Evolutionary conservation across 139 green algal genomes (phyloP), one percentile per base, ranked within the genome.

Genomic region (Astrephomene gubernaculifera): DNA sequence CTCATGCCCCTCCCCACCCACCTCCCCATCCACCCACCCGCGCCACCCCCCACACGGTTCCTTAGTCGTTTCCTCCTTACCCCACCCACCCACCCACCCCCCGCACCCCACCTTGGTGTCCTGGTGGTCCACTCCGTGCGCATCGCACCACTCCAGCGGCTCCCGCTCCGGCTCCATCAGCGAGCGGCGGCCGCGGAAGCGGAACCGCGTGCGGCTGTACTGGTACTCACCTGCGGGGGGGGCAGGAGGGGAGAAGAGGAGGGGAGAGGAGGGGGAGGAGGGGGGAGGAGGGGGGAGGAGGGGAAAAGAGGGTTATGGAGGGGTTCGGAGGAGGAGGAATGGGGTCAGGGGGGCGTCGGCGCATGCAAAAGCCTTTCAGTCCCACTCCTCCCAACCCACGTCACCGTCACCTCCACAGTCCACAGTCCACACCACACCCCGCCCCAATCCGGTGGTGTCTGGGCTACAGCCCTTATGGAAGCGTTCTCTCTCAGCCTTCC

Each of bases 121-220:
- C 19, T 45, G n/a, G 35, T 74, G 43, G 79, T 85, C 79, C 36
- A 85, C 41, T 57, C 43, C 79, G 64, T 85, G 79, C 35, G 64
- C 79, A 22, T 85, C 79, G 63, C 79, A 38, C 31, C 35, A 85
- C 60, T 83, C 76, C 6, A 54, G 2, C 27, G 65, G 52, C 60
- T 63, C 21, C 53, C n/a, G 5, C 31, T 61, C 60, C 36, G 60
- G 60, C 31, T 33, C 17, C 7, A 49, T n/a, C 7, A 38, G 24
- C n/a, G 60, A 73, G 31, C 14, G 38, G 60, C 38, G 39, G 29
- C 57, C 53, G 35, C 60, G 57, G 61, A 83, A 83, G 35, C 41
- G 39, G 29, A 83, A 49, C 60, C 76, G 76, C 19, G 76, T 83
- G 76, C 64, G 65, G 60, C 31, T 49, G 60, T 73, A 83, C 76